Evolutionary conservation across 2,329 filamentous ascomycete species (phyloP).

Genomic region (Didymella segeticola): DNA sequence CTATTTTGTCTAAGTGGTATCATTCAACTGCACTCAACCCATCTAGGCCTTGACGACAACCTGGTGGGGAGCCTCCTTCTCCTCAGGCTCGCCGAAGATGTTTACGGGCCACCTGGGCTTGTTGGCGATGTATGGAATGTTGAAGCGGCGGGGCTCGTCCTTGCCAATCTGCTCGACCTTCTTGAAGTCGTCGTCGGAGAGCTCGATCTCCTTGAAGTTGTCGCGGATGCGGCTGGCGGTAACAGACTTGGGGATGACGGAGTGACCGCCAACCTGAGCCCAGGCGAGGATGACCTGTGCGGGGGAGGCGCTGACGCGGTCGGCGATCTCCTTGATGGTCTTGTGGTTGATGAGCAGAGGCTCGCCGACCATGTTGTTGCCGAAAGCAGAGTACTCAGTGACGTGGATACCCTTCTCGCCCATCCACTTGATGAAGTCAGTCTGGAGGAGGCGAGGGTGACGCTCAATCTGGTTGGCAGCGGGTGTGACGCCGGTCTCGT

Average conservation of each 20-base stretch:
- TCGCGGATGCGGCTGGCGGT: conserved; percentile 39
- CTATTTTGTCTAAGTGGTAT: conserved; percentile 13
- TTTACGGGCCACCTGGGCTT: conserved; percentile 64
- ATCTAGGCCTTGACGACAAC: conserved; percentile 40
- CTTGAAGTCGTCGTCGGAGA: conserved; percentile 35
- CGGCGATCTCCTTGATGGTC: conserved; percentile 72
- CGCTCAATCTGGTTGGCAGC: conserved; percentile 43
- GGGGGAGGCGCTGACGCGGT: conserved; percentile 67
- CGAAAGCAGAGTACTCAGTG: conserved; percentile 54
- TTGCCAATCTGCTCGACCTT: conserved; percentile 59
- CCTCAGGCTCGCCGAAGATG: conserved; percentile 62
- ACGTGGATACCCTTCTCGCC: conserved; percentile 42
- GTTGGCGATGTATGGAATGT: conserved; percentile 51
- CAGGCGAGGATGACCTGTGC: conserved; percentile 85
- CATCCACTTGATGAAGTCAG: conserved; percentile 39
- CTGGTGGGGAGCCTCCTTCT: conserved; percentile 59
- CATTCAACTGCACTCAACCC: background rate
- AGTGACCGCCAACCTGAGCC: conserved; percentile 70
- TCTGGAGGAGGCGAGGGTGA: conserved; percentile 37
- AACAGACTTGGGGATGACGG: conserved; percentile 44
- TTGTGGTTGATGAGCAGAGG: conserved; percentile 51
- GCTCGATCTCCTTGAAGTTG: conserved; percentile 43
- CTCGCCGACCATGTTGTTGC: conserved; percentile 62
- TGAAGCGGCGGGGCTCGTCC: conserved; percentile 66
- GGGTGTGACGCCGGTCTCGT: conserved; percentile 43